Conservation (phyloP, 2,329 filamentous ascomycete genomes). For the Emergomyces pasteurianus region DNA sequence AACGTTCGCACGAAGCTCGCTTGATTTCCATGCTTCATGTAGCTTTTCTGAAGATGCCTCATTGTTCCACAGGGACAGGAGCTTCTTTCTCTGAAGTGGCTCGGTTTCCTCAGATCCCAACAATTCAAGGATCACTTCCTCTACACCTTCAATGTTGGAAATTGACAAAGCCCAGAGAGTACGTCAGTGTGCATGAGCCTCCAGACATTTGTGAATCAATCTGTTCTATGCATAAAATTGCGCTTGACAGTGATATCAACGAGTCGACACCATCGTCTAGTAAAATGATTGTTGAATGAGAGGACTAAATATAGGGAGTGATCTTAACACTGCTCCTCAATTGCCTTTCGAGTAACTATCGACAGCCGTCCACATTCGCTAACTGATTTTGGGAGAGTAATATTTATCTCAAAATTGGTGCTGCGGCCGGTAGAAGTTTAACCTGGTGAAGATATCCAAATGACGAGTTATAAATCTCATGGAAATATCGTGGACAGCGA, state of each 20-base stretch:
- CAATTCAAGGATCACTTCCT: constrained; percentile 29
- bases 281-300: background rate
- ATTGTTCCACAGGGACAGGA: constrained; percentile 30
- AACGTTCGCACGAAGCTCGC: constrained; percentile 26
- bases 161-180: constrained; percentile 34
- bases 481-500: too few relatives aligned
- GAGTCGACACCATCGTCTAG: too few relatives aligned
- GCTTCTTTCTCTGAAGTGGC: constrained; percentile 19
- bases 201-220: too few relatives aligned
- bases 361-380: background rate
- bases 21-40: constrained; percentile 35
- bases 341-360: background rate
- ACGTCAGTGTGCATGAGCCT: too few relatives aligned
- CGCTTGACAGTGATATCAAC: too few relatives aligned
- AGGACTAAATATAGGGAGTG: background rate
- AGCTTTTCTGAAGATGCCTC: constrained; percentile 30
- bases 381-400: background rate
- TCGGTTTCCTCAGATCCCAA: constrained; percentile 23
- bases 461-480: background rate
- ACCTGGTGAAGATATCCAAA: too few relatives aligned
- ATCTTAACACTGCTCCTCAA: background rate
- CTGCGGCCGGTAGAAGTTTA: too few relatives aligned
- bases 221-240: too few relatives aligned
- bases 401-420: background rate
- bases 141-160: constrained; percentile 33